Evolutionary conservation across 257 asterid species (phyloP), one percentile per base, ranked within the genome.

Genomic region (Solanum piurae): DNA sequence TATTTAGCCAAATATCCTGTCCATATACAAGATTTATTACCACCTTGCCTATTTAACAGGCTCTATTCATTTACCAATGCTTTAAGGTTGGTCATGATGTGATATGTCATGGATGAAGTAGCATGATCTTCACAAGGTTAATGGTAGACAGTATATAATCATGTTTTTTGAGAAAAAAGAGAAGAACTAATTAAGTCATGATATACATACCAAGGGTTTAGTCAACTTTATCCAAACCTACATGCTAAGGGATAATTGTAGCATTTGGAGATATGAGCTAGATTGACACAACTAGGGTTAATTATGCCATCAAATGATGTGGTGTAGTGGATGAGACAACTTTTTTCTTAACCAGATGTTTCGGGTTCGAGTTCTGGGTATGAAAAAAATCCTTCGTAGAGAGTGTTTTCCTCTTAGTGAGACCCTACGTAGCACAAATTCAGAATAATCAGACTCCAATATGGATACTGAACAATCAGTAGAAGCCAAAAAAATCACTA

Each of bases 1-100:
- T 62, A 36, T 89, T 72, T 33, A n/a, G 33, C 68, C 37, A 46
- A 52, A 75, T 75, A 83, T 89, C 74, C 84, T 7, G 91, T 76
- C 91, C 72, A 10, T 1, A 38, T 88, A 88, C 89, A 84, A 49
- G 20, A 58, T 73, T 33, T 11, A 52, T 33, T 52, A 18, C 18
- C 83, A 86, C 31, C 80, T 6, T 79, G 25, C 23, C 90, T 86
- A 55, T 34, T 46, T 86, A 80, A n/a, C 86, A 11, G 90, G 69
- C 88, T 80, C 31, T 16, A 86, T 86, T 87, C 91, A 52, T 33
- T 62, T 73, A 18, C 20, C 18, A 80, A 77, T 44, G 13, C 34
- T 79, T 71, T 46, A 46, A 27, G 25, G 25, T 66, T 77, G 86
- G 58, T 80, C 87, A 58, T 73, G 86, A 88, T 84, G 86, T 40